Evolutionary conservation across 1,139 yeast species (phyloP).

Genomic region (Candida buenavistaensis): DNA sequence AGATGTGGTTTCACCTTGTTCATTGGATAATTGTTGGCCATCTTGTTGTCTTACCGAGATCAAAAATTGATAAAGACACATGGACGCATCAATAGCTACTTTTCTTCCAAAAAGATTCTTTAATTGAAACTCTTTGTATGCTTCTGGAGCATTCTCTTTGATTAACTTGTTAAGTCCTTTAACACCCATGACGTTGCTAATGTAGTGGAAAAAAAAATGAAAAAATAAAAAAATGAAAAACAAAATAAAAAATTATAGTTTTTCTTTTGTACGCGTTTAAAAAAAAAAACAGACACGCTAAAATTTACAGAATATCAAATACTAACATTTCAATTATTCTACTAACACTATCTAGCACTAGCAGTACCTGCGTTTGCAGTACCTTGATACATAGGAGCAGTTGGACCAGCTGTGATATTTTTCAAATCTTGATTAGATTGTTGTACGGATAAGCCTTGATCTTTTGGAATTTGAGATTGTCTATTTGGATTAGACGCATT

Average conservation of each 20-base stretch:
- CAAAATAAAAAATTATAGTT: no score
- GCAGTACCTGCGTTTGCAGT: conserved; percentile 4
- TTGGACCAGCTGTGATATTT: conserved; percentile 3
- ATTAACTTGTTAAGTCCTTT: conserved; percentile 78
- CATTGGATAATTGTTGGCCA: conserved; percentile 90
- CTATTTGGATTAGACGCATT: conserved; percentile 57
- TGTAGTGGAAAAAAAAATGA: background rate
- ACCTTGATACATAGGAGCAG: conserved; percentile 8
- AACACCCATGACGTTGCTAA: conserved; percentile 59
- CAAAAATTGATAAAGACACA: conserved; percentile 91
- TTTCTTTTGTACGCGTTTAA: background rate
- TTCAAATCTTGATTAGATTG: conserved; percentile 7
- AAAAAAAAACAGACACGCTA: background rate
- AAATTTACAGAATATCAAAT: background rate
- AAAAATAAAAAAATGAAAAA: background rate
- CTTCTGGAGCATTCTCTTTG: conserved; percentile 84
- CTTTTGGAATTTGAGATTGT: conserved; percentile 19
- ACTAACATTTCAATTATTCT: background rate
- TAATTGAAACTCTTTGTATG: conserved; percentile 77
- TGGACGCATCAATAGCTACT: conserved; percentile 88
- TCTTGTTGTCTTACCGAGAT: conserved; percentile 96
- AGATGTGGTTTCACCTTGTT: conserved; percentile 90
- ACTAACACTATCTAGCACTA: conserved; percentile 4
- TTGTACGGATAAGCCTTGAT: conserved; percentile 8
- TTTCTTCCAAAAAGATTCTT: conserved; percentile 88